Evolutionary conservation across 2,329 filamentous ascomycete genomes (phyloP).

Genomic region (Ophiocordyceps camponoti-floridani): DNA sequence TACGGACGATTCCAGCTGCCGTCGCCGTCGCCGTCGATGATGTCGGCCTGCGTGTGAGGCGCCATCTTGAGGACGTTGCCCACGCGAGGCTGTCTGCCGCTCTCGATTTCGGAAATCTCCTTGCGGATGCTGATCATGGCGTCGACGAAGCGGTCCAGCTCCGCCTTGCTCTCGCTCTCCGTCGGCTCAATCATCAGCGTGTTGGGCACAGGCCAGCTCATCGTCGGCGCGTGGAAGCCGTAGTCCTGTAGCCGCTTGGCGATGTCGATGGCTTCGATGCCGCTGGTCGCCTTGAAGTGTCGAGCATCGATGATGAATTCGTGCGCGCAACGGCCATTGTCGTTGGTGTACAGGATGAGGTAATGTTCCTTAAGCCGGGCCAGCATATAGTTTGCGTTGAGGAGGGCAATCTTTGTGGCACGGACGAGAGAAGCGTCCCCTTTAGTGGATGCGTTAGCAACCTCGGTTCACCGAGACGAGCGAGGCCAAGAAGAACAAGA

Average conservation of each 20-base stretch:
- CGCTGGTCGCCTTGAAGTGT: constrained; percentile 64
- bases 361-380: constrained; percentile 74
- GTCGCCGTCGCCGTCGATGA: constrained; percentile 39
- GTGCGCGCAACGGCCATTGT: constrained; percentile 75
- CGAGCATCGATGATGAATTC: constrained; percentile 92
- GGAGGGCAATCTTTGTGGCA: constrained; percentile 79
- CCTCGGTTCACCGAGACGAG: neutral
- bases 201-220: constrained; percentile 90
- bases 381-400: constrained; percentile 95
- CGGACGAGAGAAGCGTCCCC: constrained; percentile 44
- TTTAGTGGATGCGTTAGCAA: constrained; percentile 22
- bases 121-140: constrained; percentile 71
- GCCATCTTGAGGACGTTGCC: constrained; percentile 79
- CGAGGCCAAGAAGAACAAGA: neutral
- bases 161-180: constrained; percentile 78
- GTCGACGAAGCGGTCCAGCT: constrained; percentile 86
- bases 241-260: constrained; percentile 95
- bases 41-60: constrained; percentile 69
- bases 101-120: constrained; percentile 73
- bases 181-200: constrained; percentile 98
- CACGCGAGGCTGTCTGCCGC: constrained; percentile 55
- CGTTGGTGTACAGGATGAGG: constrained; percentile 84
- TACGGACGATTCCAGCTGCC: constrained; percentile 69
- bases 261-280: constrained; percentile 83
- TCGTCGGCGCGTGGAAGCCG: constrained; percentile 91